Evolutionary conservation across 1,284 basidiomycete species (phyloP).

Genomic region (Meira nashicola): DNA sequence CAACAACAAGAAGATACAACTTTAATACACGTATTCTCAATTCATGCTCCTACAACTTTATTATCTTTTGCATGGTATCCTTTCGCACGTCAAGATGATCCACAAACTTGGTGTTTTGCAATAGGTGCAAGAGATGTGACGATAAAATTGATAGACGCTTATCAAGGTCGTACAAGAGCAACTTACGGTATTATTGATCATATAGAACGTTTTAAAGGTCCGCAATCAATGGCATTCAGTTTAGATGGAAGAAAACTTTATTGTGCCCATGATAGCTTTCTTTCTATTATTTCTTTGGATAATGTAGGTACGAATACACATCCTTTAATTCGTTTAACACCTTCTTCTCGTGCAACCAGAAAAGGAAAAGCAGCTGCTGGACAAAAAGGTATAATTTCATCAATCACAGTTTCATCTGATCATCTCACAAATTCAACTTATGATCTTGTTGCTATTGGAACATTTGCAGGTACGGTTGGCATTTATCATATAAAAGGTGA

Average conservation of each 20-base stretch:
- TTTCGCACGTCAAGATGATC: conserved; percentile 13
- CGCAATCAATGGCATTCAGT: conserved; percentile 33
- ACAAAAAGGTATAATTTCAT: conserved; percentile 32
- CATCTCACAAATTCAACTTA: conserved; percentile 7
- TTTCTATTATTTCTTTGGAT: conserved; percentile 28
- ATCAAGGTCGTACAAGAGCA: conserved; percentile 19
- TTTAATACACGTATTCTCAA: neutral
- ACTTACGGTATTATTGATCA: conserved; percentile 44
- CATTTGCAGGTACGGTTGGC: conserved; percentile 31
- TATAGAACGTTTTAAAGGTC: conserved; percentile 35
- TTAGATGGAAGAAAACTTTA: conserved; percentile 31
- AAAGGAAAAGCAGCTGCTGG: conserved; percentile 13
- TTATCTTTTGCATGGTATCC: conserved; percentile 41
- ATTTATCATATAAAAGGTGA: conserved; percentile 19
- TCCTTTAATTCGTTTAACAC: conserved; percentile 18
- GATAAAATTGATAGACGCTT: conserved; percentile 26
- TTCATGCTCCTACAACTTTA: conserved; percentile 23
- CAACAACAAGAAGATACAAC: neutral
- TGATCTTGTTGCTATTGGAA: conserved; percentile 38
- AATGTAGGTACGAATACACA: conserved; percentile 36
- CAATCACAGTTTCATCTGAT: conserved; percentile 18
- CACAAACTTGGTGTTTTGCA: conserved; percentile 33
- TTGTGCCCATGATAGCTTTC: conserved; percentile 22
- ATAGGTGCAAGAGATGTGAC: conserved; percentile 31
- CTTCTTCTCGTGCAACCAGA: conserved; percentile 4